Evolutionary conservation across 1,284 basidiomycete genomes (phyloP).

Genomic region (Pyrrhoderma noxium): DNA sequence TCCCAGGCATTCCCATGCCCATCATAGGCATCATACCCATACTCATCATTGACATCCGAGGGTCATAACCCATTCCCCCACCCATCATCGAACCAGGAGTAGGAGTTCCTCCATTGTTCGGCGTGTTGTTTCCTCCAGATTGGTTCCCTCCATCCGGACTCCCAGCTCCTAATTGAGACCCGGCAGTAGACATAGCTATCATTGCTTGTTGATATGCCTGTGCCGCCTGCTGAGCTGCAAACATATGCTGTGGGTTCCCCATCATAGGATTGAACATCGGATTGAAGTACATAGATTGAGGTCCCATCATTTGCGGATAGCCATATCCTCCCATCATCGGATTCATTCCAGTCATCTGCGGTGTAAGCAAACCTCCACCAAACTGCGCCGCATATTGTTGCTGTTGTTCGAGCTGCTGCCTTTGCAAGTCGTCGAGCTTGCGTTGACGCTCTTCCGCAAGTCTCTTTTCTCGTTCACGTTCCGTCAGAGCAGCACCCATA

Average conservation of each 20-base stretch:
- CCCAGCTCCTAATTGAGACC: conserved; percentile 55
- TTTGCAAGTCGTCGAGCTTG: conserved; percentile 84
- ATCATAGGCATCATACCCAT: conserved; percentile 30
- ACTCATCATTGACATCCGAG: conserved; percentile 48
- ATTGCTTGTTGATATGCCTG: conserved; percentile 89
- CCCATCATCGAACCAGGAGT: conserved; percentile 46
- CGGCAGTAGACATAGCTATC: conserved; percentile 78
- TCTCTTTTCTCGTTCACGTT: conserved; percentile 89
- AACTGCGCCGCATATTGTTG: conserved; percentile 44
- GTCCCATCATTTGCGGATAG: conserved; percentile 48
- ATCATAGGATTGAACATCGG: conserved; percentile 32
- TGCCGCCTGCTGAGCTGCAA: conserved; percentile 82
- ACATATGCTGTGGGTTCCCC: conserved; percentile 76
- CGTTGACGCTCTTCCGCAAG: conserved; percentile 87
- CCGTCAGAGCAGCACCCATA: conserved; percentile 88
- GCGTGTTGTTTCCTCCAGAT: conserved; percentile 30
- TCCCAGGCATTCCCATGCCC: conserved; percentile 29
- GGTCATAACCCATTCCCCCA: conserved; percentile 36
- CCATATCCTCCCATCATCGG: conserved; percentile 45
- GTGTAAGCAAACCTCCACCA: conserved; percentile 31
- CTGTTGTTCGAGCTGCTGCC: conserved; percentile 84
- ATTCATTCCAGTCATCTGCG: conserved; percentile 40
- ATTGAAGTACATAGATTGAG: conserved; percentile 47
- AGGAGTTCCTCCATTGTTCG: conserved; percentile 4
- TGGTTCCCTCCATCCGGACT: conserved; percentile 25